Conservation (phyloP, 371 early-diverging fungal species). For the Actinomortierella ambigua region DNA sequence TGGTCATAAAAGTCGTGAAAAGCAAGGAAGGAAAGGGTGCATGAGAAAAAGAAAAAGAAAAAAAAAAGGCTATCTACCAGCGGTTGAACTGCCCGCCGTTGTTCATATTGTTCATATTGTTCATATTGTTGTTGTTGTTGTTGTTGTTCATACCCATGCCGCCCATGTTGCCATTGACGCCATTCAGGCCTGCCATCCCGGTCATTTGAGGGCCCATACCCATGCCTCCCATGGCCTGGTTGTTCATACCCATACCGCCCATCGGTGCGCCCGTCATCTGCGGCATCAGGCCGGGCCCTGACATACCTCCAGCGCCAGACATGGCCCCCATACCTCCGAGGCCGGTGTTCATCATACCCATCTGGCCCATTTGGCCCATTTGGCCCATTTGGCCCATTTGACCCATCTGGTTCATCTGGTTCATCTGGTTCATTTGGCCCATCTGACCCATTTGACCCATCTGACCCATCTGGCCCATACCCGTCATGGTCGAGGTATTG, state of each 20-base stretch:
- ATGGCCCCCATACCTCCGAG: conserved; percentile 9
- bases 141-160: not conserved
- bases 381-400: conserved; percentile 8
- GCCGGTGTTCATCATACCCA: conserved; percentile 2
- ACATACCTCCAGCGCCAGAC: too few species aligned
- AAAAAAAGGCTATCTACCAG: not conserved
- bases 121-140: not conserved
- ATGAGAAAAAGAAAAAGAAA: not conserved
- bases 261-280: too few species aligned
- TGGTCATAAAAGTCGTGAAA: too few species aligned
- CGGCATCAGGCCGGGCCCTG: too few species aligned
- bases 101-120: conserved; percentile 25
- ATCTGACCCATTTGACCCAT: conserved; percentile 13
- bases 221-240: conserved; percentile 2
- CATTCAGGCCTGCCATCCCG: not conserved
- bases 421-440: not conserved
- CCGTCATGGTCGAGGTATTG: not conserved
- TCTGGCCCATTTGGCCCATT: conserved; percentile 3
- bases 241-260: conserved; percentile 8
- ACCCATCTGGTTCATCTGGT: not conserved
- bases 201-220: not conserved
- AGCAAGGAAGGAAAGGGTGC: not conserved
- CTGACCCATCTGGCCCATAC: not conserved
- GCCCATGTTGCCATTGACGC: not conserved
- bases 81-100: conserved; percentile 38